Percentiles rank a stretch among this genome's conserved stretches.
Evolutionary conservation across 2,329 filamentous ascomycete genomes (phyloP).

Genomic region (Aspergillus candidus): DNA sequence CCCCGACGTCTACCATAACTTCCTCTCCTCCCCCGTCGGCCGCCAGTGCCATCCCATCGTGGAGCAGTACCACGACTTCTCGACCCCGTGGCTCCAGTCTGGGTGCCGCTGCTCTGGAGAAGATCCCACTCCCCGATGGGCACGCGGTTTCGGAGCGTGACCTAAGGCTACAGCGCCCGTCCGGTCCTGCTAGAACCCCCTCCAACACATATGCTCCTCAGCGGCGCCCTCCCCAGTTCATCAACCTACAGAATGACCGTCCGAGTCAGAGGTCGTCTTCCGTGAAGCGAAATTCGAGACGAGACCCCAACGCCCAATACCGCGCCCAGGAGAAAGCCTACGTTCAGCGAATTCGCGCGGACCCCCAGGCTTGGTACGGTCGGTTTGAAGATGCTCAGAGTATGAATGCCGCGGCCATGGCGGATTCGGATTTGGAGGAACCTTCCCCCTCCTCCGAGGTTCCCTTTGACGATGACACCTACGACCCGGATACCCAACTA

Average conservation of each 20-base stretch:
- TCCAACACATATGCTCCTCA: constrained; percentile 70
- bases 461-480: constrained; percentile 73
- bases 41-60: constrained; percentile 26
- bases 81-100: constrained; percentile 41
- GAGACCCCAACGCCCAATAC: constrained; percentile 67
- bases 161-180: constrained; percentile 57
- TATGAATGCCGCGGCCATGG: constrained; percentile 57
- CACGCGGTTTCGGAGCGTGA: constrained; percentile 28
- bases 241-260: constrained; percentile 42
- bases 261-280: constrained; percentile 55
- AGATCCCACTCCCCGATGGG: constrained; percentile 23
- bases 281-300: constrained; percentile 47
- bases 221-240: constrained; percentile 50
- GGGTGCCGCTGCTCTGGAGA: constrained; percentile 41
- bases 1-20: constrained; percentile 26
- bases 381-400: constrained; percentile 57
- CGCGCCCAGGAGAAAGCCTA: constrained; percentile 90
- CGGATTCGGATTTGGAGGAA: constrained; percentile 80
- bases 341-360: constrained; percentile 81
- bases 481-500: constrained; percentile 86
- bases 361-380: constrained; percentile 67
- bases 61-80: constrained; percentile 30
- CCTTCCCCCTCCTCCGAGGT: constrained; percentile 82
- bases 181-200: constrained; percentile 64
- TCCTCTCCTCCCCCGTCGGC: constrained; percentile 28